These are phyloP conservation scores for Beauveria sp. DNA, from an alignment of 2,329 filamentous ascomycete genomes.

Conservation along the genomic window DNA sequence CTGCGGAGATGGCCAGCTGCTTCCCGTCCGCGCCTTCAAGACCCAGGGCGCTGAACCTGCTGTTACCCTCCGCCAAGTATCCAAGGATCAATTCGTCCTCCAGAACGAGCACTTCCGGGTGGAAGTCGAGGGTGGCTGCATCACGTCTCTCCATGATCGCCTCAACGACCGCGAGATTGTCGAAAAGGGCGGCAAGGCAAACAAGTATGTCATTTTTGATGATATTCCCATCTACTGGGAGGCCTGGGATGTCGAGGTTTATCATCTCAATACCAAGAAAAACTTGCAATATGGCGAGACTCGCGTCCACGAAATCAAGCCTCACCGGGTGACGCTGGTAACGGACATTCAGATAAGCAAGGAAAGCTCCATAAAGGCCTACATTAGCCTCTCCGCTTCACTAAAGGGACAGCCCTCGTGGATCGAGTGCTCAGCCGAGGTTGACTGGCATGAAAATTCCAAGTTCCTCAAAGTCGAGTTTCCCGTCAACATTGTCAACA, in stretches of 20 bases:
- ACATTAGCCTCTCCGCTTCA: constrained; percentile 68
- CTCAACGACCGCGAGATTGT: constrained; percentile 69
- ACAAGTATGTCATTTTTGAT: constrained; percentile 90
- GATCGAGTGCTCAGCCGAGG: constrained; percentile 72
- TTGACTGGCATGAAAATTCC: constrained; percentile 97
- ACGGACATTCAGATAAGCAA: constrained; percentile 85
- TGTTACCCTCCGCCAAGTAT: constrained; percentile 44
- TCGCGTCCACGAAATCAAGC: constrained; percentile 60
- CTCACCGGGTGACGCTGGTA: constrained; percentile 71
- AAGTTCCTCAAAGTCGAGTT: constrained; percentile 99
- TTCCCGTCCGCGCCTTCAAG: constrained; percentile 45
- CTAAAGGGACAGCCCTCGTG: constrained; percentile 52
- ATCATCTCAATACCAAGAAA: constrained; percentile 78
- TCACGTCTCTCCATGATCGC: constrained; percentile 78
- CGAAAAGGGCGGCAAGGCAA: constrained; percentile 65
- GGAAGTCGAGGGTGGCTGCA: constrained; percentile 64
- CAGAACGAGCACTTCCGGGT: constrained; percentile 71
- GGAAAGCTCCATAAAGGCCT: constrained; percentile 77
- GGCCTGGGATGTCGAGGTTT: constrained; percentile 97
- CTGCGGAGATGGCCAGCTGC: constrained; percentile 45
- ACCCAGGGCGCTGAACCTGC: constrained; percentile 34
- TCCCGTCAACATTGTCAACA: constrained; percentile 83
- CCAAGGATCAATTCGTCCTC: constrained; percentile 63
- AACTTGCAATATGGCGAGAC: constrained; percentile 64
- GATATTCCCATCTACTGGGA: constrained; percentile 98